A percentile compares a stretch with the other conserved stretches of the same genome.
These are phyloP conservation scores for Starmerella vaccinii DNA, from an alignment of 805 yeast species.

Conservation along the genomic window DNA sequence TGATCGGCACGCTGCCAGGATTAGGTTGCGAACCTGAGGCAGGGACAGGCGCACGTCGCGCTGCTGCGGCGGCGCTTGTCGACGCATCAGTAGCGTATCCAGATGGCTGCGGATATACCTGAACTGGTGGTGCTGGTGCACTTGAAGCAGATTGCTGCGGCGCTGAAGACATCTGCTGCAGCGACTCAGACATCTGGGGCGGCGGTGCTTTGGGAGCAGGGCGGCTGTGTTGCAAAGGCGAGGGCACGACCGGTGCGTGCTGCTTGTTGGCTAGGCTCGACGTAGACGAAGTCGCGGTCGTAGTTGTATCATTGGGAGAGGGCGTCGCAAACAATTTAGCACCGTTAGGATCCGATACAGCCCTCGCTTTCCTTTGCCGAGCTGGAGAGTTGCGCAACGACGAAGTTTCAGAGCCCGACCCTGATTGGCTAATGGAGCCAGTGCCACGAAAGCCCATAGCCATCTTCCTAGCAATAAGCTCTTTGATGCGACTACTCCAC, in stretches of 20 bases:
- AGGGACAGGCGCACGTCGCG: background rate
- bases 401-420: background rate
- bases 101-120: conserved; percentile 2
- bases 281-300: conserved; percentile 1
- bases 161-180: background rate
- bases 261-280: conserved; percentile 4
- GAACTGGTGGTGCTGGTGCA: background rate
- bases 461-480: conserved; percentile 44
- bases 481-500: conserved; percentile 52
- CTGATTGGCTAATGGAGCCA: conserved; percentile 35
- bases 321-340: conserved; percentile 7
- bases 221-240: conserved; percentile 16
- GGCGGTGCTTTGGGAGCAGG: conserved; percentile 21
- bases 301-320: background rate
- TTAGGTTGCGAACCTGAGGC: background rate
- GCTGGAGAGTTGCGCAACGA: background rate
- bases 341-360: conserved; percentile 21
- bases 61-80: background rate
- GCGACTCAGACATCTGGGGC: background rate
- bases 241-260: conserved; percentile 13
- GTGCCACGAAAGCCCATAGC: conserved; percentile 39
- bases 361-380: conserved; percentile 29
- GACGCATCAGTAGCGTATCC: conserved; percentile 2
- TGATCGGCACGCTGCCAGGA: background rate
- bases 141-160: background rate